These are phyloP conservation scores for Thelephora terrestris DNA, from an alignment of 1,284 basidiomycete species.

Conservation along the genomic window DNA sequence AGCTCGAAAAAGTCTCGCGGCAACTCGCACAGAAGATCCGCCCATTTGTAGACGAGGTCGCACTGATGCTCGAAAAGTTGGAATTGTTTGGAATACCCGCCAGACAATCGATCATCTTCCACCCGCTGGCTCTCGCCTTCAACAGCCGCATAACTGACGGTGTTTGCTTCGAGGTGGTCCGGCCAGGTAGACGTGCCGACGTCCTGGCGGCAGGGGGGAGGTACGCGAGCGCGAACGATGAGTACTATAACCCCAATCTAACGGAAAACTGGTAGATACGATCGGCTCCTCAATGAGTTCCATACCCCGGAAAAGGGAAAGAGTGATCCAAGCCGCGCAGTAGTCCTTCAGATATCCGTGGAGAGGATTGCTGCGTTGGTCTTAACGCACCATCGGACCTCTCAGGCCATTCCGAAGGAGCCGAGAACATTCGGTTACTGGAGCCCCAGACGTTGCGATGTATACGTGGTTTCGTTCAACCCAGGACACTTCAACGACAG, in stretches of 20 bases:
- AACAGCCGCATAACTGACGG: constrained; percentile 64
- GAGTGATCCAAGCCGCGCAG: constrained; percentile 47
- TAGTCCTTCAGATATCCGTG: constrained; percentile 70
- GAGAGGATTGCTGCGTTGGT: constrained; percentile 72
- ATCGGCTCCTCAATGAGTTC: constrained; percentile 57
- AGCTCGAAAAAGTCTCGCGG: constrained; percentile 54
- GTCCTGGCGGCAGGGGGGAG: constrained; percentile 74
- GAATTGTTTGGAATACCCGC: constrained; percentile 35
- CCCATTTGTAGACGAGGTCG: constrained; percentile 47
- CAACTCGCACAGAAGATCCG: constrained; percentile 36
- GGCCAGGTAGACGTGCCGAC: constrained; percentile 57
- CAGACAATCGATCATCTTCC: constrained; percentile 42
- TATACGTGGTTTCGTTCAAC: constrained; percentile 75
- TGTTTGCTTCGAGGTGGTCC: constrained; percentile 65
- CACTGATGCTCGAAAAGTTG: constrained; percentile 30
- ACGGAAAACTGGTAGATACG: constrained; percentile 47
- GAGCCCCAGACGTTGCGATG: constrained; percentile 80
- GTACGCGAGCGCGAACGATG: constrained; percentile 26
- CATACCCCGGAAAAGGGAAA: constrained; percentile 42
- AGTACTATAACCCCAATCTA: not conserved
- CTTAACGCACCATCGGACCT: constrained; percentile 61
- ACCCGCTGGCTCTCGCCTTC: constrained; percentile 61
- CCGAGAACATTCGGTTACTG: constrained; percentile 78
- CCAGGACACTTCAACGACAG: constrained; percentile 67
- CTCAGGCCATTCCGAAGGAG: constrained; percentile 64